phyloP scores from a whole-genome alignment of 495 filamentous ascomycete genomes.

The Annulohypoxylon nitens region DNA sequence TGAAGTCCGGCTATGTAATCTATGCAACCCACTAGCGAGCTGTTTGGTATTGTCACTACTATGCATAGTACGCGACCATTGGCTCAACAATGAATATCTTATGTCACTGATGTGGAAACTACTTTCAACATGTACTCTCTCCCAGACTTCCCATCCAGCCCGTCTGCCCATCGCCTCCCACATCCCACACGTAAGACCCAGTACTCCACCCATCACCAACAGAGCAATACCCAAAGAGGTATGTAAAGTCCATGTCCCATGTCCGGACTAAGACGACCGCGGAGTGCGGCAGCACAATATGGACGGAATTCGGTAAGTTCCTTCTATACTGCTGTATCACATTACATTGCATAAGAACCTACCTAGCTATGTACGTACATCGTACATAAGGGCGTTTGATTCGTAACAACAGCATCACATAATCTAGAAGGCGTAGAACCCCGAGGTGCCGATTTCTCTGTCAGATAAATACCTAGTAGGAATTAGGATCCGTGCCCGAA shows the following conservation, averaged over 20 bases:
- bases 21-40: background rate
- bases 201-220: background rate
- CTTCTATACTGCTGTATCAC: slow-evolving; percentile 17
- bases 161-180: background rate
- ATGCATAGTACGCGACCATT: background rate
- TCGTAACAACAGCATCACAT: slow-evolving; percentile 1
- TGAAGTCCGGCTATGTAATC: background rate
- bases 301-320: slow-evolving; percentile 4
- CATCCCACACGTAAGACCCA: background rate
- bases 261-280: slow-evolving; percentile 3
- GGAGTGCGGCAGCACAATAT: background rate
- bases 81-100: background rate
- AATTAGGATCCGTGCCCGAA: background rate
- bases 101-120: slow-evolving; percentile 1
- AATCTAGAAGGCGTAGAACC: slow-evolving; percentile 6
- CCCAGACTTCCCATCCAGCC: background rate
- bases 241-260: background rate
- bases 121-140: background rate
- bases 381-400: background rate
- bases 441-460: slow-evolving; percentile 15
- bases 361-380: background rate
- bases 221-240: slow-evolving; percentile 8
- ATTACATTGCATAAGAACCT: slow-evolving; percentile 15
- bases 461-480: background rate
- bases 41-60: background rate